Evolutionary conservation across 768 basidiomycete genomes (phyloP), one percentile per base, ranked within the genome.

Genomic region (Tubosaeta sp.): DNA sequence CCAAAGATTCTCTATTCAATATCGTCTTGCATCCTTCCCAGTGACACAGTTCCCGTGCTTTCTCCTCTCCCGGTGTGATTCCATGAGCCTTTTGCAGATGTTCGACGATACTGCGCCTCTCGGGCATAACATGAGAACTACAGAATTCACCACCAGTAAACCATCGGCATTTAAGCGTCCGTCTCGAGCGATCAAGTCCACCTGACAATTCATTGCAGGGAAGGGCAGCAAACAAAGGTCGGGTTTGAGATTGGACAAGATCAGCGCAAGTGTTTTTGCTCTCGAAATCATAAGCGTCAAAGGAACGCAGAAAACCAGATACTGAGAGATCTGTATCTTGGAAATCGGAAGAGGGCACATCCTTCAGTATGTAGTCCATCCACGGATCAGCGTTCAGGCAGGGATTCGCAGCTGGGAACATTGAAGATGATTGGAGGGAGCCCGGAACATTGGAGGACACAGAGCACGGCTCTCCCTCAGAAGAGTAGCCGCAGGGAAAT

Each of bases 1-100:
- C 48, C 3, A 68, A 45, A 38, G 66, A 70, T 43, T 70, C 68
- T 26, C 55, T 68, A 3, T 68, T 69, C 57, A 68, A 52, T 3
- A 1, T 13, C 31, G 29, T 57, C 9, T 0, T 31, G 22, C 67
- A 70, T 1, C 22, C 19, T 0, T 50, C 35, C 68, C 67, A 70
- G 2, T 3, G 4, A 44, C 67, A 68, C 8, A 6, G 8, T 27
- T 49, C 52, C 1, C 46, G 43, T 13, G 45, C 17, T 10, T 59
- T 64, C 5, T 67, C 63, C 2, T 59, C 56, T 1, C 65, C 59
- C 0, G 57, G 29, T 32, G 11, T 46, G 32, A 66, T 48, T 1
- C 46, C 50, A 31, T 66, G 65, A 0, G 0, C 5, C 0, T 17
- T 10, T 2, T 67, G 54, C 1, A 66, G 14, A 25, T 66, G 65